A percentile compares a stretch with the other conserved stretches of the same genome.
phyloP scores from a whole-genome alignment of 1,284 basidiomycete genomes.

The Tilletia horrida region DNA sequence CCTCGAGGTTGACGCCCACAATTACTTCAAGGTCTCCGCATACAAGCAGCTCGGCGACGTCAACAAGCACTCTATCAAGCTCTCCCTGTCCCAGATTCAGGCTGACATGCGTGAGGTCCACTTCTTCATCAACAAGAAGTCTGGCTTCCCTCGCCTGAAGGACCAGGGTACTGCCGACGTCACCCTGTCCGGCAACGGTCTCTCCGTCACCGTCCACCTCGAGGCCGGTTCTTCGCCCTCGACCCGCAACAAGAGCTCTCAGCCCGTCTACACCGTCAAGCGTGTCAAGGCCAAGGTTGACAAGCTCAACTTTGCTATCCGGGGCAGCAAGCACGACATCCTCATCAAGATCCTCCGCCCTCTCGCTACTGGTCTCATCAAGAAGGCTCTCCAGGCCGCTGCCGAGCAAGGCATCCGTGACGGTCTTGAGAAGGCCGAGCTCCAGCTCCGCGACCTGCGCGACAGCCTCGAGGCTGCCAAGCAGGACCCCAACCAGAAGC shows the following conservation, averaged over 20 bases:
- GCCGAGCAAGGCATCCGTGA: constrained; percentile 72
- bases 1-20: constrained; percentile 74
- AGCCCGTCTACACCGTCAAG: constrained; percentile 70
- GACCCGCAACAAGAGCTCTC: constrained; percentile 26
- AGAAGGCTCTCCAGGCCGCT: constrained; percentile 83
- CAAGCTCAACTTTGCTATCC: constrained; percentile 81
- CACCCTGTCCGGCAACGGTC: constrained; percentile 73
- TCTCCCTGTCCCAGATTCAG: constrained; percentile 71
- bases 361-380: constrained; percentile 63
- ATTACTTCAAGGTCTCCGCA: constrained; percentile 70
- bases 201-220: constrained; percentile 61
- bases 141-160: constrained; percentile 71
- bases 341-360: constrained; percentile 74
- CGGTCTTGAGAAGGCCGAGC: constrained; percentile 79
- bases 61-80: constrained; percentile 47
- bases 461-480: constrained; percentile 64
- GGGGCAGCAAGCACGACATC: constrained; percentile 84
- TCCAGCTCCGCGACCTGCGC: constrained; percentile 75
- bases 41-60: constrained; percentile 39
- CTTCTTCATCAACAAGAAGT: constrained; percentile 64
- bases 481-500: constrained; percentile 51
- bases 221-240: constrained; percentile 63
- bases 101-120: constrained; percentile 89
- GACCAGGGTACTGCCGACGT: constrained; percentile 93
- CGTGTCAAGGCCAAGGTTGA: constrained; percentile 75